Base-by-base conservation (phyloP, 495 filamentous ascomycete species). In the Baudoinia panamericana region DNA sequence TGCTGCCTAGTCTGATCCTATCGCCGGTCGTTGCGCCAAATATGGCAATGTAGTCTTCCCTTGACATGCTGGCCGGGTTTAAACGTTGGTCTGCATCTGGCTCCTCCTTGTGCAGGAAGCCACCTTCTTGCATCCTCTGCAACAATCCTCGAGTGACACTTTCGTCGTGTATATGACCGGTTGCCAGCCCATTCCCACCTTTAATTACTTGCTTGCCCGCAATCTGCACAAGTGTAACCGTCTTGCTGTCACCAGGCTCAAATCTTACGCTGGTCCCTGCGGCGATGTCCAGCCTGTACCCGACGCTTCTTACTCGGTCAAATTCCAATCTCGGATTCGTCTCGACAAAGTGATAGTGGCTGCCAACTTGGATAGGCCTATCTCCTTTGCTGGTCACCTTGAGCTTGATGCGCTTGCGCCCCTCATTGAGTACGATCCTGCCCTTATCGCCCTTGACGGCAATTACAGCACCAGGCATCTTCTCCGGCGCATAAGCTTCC, bases 261-360 rank as follows among this genome's bases (percentile, higher is more conserved):
- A 97, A 97, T 24, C 90, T 75, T 23, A 96, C 77, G 12, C 86
- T 90, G 1, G 87, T 95, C 11, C 90, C 90, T 9, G 92, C 85
- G 2, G 87, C 60, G 28, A 96, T 87, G 54, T 97, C 87, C 16
- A 97, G 69, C 9, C 87, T 72, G 58, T 70, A 94, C 2, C 90
- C 90, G 50, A 87, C 87, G 1, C 87, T 70, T 35, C 74, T 73
- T 20, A 73, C 58, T n/a, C 90, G 82, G 59, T 97, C 90, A 58
- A 97, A 97, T 54, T 83, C 75, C 39, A 97, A 66, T 59, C 80
- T 73, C 16, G 87, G 82, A 56, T 97, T 97, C 16, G 76, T 80
- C 66, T 97, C 90, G 53, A 94, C 73, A 59, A 97, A 85, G 62
- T 96, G 87, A 61, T 96, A 97, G 59, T 97, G 90, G 41, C 84